phyloP scores from a whole-genome alignment of 176 grass and related monocot genomes.

The Aegilops umbellulata region DNA sequence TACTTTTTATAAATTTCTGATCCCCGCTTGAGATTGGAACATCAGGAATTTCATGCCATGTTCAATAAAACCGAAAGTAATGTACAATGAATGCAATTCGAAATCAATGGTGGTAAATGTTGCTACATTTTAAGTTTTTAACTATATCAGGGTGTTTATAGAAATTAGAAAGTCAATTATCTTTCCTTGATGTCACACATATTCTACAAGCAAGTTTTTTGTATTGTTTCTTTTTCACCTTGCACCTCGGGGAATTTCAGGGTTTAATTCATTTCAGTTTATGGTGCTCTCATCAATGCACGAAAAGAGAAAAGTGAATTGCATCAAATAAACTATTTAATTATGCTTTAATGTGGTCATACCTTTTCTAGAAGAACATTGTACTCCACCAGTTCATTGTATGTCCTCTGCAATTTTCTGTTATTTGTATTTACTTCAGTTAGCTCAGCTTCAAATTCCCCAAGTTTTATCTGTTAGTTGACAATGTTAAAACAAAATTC shows the following conservation, averaged over 20 bases:
- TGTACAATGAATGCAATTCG: neutral
- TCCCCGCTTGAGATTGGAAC: neutral
- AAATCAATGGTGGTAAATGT: neutral
- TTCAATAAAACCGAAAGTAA: neutral
- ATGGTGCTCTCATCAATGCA: neutral
- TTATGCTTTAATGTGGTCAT: slow-evolving; percentile 10
- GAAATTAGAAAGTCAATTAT: neutral
- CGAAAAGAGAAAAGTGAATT: neutral
- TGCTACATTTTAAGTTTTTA: neutral
- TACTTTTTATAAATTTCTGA: neutral
- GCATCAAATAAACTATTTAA: neutral
- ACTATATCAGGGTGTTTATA: neutral
- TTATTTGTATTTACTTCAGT: slow-evolving; percentile 93
- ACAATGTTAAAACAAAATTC: neutral
- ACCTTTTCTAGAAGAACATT: slow-evolving; percentile 92
- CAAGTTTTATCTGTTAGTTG: slow-evolving; percentile 72
- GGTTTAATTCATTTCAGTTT: neutral
- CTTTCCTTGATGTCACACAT: neutral
- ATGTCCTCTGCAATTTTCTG: slow-evolving; percentile 80
- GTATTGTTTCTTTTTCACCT: neutral
- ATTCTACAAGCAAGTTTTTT: neutral
- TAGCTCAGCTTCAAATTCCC: slow-evolving; percentile 80
- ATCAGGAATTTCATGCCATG: neutral
- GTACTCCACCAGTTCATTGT: slow-evolving; percentile 88
- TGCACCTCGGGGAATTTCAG: neutral